Conservation (phyloP, 169 alveolate genomes). For the Plasmodium relictum region DNA sequence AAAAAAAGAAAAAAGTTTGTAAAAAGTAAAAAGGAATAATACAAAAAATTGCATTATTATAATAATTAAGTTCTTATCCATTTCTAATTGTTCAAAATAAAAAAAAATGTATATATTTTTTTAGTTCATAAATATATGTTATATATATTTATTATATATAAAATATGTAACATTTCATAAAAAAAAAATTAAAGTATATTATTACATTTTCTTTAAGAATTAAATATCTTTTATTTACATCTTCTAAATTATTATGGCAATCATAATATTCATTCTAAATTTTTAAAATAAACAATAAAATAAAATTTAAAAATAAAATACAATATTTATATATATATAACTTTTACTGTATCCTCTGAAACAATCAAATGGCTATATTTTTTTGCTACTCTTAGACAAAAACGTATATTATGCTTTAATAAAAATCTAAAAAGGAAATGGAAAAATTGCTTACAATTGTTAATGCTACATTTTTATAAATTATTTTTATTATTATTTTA, state of each 20-base stretch:
- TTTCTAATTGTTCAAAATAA: no score
- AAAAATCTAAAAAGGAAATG: slow-evolving; percentile 30
- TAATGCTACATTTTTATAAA: neutral
- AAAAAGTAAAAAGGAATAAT: no score
- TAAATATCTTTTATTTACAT: slow-evolving; percentile 27
- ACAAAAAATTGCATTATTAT: no score
- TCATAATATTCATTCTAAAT: slow-evolving; percentile 58
- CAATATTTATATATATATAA: slow-evolving; percentile 5
- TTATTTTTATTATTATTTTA: no score
- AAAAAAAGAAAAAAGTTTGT: neutral
- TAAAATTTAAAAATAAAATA: neutral
- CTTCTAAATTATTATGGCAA: slow-evolving; percentile 34
- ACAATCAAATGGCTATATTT: slow-evolving; percentile 44
- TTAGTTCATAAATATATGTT: no score
- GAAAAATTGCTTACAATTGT: neutral
- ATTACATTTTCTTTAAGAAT: slow-evolving; percentile 67
- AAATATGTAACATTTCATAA: neutral
- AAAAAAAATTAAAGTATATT: neutral
- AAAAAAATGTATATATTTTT: no score
- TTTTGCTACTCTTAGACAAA: slow-evolving; percentile 54
- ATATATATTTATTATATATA: no score
- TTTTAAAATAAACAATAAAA: slow-evolving; percentile 7
- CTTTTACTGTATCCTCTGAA: slow-evolving; percentile 53
- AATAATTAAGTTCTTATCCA: no score
- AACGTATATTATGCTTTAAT: slow-evolving; percentile 55